phyloP scores from a whole-genome alignment of 495 filamentous ascomycete species.

The Clavariopsis aquatica region DNA sequence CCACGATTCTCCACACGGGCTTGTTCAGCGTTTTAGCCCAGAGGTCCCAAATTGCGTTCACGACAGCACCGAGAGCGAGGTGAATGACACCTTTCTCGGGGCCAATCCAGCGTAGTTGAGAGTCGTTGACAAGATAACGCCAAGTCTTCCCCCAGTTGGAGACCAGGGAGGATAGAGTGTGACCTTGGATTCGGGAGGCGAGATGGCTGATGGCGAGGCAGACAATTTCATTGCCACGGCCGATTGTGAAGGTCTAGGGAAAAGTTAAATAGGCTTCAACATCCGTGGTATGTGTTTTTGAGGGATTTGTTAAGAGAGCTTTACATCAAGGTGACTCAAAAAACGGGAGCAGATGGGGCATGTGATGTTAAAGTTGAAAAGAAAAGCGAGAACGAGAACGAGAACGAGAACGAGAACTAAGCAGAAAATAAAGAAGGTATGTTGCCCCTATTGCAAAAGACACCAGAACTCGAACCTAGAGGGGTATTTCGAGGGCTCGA shows the following conservation, averaged over 20 bases:
- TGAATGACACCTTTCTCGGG: conserved; percentile 96
- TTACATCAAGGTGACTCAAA: conserved; percentile 1
- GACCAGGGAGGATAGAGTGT: conserved; percentile 73
- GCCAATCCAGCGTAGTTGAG: conserved; percentile 90
- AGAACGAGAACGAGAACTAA: too few relatives aligned
- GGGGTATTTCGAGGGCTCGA: too few relatives aligned
- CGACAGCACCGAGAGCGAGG: conserved; percentile 83
- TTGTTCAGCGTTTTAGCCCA: conserved; percentile 86
- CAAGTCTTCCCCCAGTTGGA: conserved; percentile 85
- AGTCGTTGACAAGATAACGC: conserved; percentile 87
- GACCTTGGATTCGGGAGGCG: conserved; percentile 68
- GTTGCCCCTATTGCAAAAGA: too few relatives aligned
- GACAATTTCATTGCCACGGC: conserved; percentile 92
- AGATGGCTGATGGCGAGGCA: conserved; percentile 79
- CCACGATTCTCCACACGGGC: conserved; percentile 87
- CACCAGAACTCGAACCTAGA: too few relatives aligned
- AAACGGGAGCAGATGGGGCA: conserved; percentile 2
- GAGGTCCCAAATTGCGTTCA: conserved; percentile 94
- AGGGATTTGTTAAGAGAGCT: too few relatives aligned
- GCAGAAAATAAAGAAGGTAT: too few relatives aligned
- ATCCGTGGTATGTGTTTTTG: too few relatives aligned
- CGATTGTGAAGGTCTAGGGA: conserved; percentile 87
- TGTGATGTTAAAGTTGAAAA: too few relatives aligned
- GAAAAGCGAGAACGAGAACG: too few relatives aligned
- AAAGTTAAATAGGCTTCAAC: too few relatives aligned